Evolutionary conservation across 2,329 filamentous ascomycete genomes (phyloP).

Genomic region (Coniochaeta ligniaria): DNA sequence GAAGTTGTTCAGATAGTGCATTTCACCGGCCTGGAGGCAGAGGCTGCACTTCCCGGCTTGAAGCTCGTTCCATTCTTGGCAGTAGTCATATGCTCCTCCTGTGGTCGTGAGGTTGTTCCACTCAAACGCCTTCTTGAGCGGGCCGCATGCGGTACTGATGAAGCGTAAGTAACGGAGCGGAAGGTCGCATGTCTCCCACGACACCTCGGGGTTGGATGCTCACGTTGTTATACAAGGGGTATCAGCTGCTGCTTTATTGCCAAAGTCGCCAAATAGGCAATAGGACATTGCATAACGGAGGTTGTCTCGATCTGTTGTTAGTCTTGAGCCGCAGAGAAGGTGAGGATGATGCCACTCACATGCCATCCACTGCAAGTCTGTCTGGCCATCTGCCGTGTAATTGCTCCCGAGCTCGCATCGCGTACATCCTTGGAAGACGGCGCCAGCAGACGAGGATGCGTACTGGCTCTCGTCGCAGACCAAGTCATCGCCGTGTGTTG

Average conservation of each 20-base stretch:
- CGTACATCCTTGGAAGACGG: constrained; percentile 44
- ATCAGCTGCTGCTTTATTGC: constrained; percentile 29
- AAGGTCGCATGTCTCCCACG: not conserved
- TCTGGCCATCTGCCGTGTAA: constrained; percentile 33
- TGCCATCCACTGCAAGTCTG: constrained; percentile 46
- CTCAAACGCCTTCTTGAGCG: constrained; percentile 36
- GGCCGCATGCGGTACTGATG: constrained; percentile 43
- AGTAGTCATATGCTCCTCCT: constrained; percentile 45
- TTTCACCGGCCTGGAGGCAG: constrained; percentile 33
- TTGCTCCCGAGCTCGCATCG: constrained; percentile 44
- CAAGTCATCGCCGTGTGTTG: constrained; percentile 38
- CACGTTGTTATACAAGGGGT: constrained; percentile 48
- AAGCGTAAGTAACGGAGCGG: constrained; percentile 14
- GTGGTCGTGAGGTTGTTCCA: constrained; percentile 41
- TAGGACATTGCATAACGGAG: constrained; percentile 46
- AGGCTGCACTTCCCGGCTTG: constrained; percentile 35
- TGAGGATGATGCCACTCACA: constrained; percentile 36
- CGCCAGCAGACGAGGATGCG: constrained; percentile 23
- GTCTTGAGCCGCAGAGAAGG: constrained; percentile 4
- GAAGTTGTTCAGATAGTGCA: constrained; percentile 46
- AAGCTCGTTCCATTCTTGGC: constrained; percentile 35
- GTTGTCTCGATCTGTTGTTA: constrained; percentile 38
- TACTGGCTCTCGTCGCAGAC: constrained; percentile 37
- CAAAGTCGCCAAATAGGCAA: constrained; percentile 45
- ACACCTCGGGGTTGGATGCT: constrained; percentile 7